These are phyloP conservation scores for Colletotrichum salicis DNA, from an alignment of 2,329 filamentous ascomycete species.

Conservation along the genomic window DNA sequence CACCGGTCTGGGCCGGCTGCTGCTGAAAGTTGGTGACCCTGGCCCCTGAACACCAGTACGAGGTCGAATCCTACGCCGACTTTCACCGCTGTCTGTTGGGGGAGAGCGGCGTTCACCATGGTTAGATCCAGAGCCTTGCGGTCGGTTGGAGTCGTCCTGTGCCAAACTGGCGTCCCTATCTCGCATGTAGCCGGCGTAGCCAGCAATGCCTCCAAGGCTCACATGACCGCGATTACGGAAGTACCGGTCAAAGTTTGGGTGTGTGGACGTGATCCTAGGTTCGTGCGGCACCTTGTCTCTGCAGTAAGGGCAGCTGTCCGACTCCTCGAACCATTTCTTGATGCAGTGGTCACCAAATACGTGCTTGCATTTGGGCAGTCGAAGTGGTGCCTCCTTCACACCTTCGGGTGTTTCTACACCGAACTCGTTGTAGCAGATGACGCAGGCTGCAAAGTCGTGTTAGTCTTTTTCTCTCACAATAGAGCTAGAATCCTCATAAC, in stretches of 20 bases:
- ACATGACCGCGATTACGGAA: background rate
- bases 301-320: conserved; percentile 72
- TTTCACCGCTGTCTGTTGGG: conserved; percentile 27
- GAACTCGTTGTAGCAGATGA: conserved; percentile 74
- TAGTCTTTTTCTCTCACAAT: background rate
- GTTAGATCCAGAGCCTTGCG: background rate
- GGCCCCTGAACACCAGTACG: conserved; percentile 28
- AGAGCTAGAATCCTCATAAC: conserved; percentile 36
- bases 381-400: conserved; percentile 64
- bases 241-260: conserved; percentile 1
- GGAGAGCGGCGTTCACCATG: conserved; percentile 32
- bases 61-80: conserved; percentile 29
- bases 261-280: conserved; percentile 21
- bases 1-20: conserved; percentile 9
- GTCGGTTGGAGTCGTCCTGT: conserved; percentile 4
- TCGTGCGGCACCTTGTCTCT: conserved; percentile 69
- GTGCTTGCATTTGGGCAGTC: conserved; percentile 71
- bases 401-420: conserved; percentile 68
- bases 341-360: conserved; percentile 73
- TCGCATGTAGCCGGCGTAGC: conserved; percentile 3
- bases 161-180: conserved; percentile 13
- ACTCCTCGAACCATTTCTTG: conserved; percentile 72
- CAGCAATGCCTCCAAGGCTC: background rate
- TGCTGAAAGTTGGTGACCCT: conserved; percentile 25
- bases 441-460: conserved; percentile 57